These are phyloP conservation scores for Aschersonia sp. DNA, from an alignment of 2,329 filamentous ascomycete species.

Conservation along the genomic window DNA sequence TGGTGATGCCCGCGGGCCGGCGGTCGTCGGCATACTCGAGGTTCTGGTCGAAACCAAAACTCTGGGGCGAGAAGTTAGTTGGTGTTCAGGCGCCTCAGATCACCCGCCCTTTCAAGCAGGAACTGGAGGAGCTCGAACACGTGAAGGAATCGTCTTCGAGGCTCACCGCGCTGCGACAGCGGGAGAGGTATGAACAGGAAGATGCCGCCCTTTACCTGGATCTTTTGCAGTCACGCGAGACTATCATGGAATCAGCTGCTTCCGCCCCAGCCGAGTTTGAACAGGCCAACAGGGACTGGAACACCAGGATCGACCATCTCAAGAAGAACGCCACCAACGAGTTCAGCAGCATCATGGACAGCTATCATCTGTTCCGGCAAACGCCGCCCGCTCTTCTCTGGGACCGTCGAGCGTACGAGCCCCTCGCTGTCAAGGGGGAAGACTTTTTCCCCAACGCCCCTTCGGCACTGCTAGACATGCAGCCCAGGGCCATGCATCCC, in stretches of 20 bases:
- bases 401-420: slow-evolving; percentile 59
- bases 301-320: slow-evolving; percentile 15
- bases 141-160: slow-evolving; percentile 6
- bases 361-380: slow-evolving; percentile 34
- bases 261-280: slow-evolving; percentile 11
- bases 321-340: slow-evolving; percentile 19
- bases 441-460: slow-evolving; percentile 55
- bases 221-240: slow-evolving; percentile 19
- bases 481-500: slow-evolving; percentile 39
- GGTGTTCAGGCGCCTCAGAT: slow-evolving; percentile 14
- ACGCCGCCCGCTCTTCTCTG: slow-evolving; percentile 41
- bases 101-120: slow-evolving; percentile 25
- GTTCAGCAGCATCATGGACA: slow-evolving; percentile 32
- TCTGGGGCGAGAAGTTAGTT: slow-evolving; percentile 13
- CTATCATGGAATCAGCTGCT: slow-evolving; percentile 8
- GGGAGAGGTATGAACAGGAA: slow-evolving; percentile 10
- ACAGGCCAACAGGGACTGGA: slow-evolving; percentile 18
- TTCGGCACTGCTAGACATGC: slow-evolving; percentile 50
- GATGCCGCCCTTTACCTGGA: slow-evolving; percentile 12
- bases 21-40: slow-evolving; percentile 16
- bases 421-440: slow-evolving; percentile 37
- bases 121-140: slow-evolving; percentile 25
- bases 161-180: slow-evolving; percentile 14
- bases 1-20: slow-evolving; percentile 30
- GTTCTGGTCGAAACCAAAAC: slow-evolving; percentile 9